Conservation (phyloP, 2,329 filamentous ascomycete species). For the Verticillium isaacii region DNA sequence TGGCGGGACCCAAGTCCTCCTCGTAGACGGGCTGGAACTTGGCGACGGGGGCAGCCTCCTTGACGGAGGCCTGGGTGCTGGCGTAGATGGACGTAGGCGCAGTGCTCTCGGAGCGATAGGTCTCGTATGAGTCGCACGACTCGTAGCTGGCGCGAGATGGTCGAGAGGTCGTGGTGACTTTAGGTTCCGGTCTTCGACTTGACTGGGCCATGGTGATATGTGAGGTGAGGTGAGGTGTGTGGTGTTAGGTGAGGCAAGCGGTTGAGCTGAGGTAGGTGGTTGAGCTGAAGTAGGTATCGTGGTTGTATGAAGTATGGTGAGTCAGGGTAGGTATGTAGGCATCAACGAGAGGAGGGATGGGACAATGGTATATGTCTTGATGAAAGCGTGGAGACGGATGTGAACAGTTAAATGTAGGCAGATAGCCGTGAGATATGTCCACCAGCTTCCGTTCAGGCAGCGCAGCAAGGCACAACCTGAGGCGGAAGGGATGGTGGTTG, state of each 20-base stretch:
- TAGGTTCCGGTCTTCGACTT: constrained; percentile 19
- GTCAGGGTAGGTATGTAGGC: too few species aligned
- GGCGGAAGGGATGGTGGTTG: neutral
- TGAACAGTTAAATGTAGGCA: neutral
- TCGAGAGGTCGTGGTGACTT: neutral
- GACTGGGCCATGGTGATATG: constrained; percentile 24
- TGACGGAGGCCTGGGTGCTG: constrained; percentile 33
- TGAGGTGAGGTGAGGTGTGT: neutral
- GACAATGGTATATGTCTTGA: neutral
- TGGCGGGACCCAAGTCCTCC: constrained; percentile 33
- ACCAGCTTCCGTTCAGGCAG: neutral
- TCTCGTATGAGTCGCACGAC: constrained; percentile 34
- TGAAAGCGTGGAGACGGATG: neutral
- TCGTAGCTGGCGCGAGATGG: constrained; percentile 38
- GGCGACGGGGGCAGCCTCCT: constrained; percentile 15
- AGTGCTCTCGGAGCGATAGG: constrained; percentile 41
- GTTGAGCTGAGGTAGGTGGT: too few species aligned
- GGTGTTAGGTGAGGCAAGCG: neutral
- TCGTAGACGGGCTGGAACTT: constrained; percentile 15
- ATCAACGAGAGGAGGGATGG: neutral
- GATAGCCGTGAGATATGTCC: neutral
- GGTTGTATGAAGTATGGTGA: too few species aligned
- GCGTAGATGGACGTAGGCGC: constrained; percentile 40
- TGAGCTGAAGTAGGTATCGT: too few species aligned
- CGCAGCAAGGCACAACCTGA: neutral